Percentiles rank a stretch among this genome's conserved stretches.
These are phyloP conservation scores for Rhodotorula paludigena DNA, from an alignment of 768 basidiomycete genomes.

Conservation along the genomic window DNA sequence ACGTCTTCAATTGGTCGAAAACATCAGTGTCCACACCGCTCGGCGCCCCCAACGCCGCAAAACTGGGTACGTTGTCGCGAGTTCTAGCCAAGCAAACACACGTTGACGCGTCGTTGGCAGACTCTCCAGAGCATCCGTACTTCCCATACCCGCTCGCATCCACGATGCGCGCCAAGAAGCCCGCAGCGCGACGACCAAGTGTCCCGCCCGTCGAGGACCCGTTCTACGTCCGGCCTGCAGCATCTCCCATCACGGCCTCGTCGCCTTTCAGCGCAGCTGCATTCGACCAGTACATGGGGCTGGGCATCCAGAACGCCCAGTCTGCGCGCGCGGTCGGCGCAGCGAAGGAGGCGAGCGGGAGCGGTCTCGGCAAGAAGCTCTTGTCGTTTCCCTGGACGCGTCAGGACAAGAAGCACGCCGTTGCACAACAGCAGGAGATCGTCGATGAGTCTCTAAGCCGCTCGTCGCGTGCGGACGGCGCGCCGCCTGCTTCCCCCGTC, in stretches of 20 bases:
- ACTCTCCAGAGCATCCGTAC: neutral
- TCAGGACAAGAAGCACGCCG: constrained; percentile 20
- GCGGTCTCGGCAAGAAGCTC: constrained; percentile 29
- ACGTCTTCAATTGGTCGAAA: too few species aligned
- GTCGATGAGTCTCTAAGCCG: neutral
- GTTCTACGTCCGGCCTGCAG: constrained; percentile 3
- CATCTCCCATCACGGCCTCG: neutral
- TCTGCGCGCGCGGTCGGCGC: neutral
- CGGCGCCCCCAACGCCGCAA: too few species aligned
- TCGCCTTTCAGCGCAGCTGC: neutral
- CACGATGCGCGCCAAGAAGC: constrained; percentile 25
- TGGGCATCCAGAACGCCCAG: neutral
- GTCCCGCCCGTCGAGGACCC: neutral
- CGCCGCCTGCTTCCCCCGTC: neutral
- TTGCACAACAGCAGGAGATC: constrained; percentile 1
- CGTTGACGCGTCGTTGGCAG: neutral
- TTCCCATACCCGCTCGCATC: neutral
- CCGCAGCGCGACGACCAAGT: neutral
- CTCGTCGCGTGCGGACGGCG: neutral
- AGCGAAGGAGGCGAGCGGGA: neutral
- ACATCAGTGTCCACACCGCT: too few species aligned
- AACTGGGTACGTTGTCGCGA: too few species aligned
- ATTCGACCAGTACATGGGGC: constrained; percentile 22
- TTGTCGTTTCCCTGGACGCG: constrained; percentile 23
- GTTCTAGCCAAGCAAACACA: too few species aligned